Conservation (phyloP, 1,284 basidiomycete genomes). For the Sanghuangporus weigelae region DNA sequence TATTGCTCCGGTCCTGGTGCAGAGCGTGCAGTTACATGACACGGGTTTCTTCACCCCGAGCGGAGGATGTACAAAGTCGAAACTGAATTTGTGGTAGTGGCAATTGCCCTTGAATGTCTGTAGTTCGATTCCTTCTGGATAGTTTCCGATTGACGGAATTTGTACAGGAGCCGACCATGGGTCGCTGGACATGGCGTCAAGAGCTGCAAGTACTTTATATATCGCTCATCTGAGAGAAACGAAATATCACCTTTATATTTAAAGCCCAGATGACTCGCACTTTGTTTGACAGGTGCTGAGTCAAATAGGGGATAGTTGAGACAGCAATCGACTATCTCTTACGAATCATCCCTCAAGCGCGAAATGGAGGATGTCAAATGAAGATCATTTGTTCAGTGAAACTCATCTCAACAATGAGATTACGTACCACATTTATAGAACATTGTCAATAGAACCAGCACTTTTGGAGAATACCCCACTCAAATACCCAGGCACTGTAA, state of each 20-base stretch:
- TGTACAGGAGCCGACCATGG: no score
- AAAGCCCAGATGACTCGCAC: neutral
- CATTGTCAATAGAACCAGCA: no score
- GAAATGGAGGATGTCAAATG: no score
- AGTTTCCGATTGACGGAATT: no score
- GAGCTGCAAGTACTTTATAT: no score
- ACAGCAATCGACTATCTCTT: no score
- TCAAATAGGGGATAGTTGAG: neutral
- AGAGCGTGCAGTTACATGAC: slow-evolving; percentile 19
- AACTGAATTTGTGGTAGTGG: slow-evolving; percentile 18
- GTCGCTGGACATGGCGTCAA: neutral
- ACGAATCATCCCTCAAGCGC: neutral
- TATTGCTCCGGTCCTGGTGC: slow-evolving; percentile 15
- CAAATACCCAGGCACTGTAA: no score
- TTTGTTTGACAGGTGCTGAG: neutral
- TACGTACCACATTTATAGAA: no score
- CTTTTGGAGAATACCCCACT: no score
- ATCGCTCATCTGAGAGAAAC: neutral
- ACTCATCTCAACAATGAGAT: no score
- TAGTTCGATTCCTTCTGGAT: slow-evolving; percentile 1
- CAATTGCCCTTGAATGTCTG: slow-evolving; percentile 8
- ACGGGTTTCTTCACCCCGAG: slow-evolving; percentile 10
- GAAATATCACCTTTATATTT: neutral
- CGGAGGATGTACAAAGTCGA: slow-evolving; percentile 16
- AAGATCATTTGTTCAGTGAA: no score